Percentiles rank a stretch among this genome's conserved stretches.
phyloP scores from a whole-genome alignment of 345 rosid genomes.

The Salix udensis region DNA sequence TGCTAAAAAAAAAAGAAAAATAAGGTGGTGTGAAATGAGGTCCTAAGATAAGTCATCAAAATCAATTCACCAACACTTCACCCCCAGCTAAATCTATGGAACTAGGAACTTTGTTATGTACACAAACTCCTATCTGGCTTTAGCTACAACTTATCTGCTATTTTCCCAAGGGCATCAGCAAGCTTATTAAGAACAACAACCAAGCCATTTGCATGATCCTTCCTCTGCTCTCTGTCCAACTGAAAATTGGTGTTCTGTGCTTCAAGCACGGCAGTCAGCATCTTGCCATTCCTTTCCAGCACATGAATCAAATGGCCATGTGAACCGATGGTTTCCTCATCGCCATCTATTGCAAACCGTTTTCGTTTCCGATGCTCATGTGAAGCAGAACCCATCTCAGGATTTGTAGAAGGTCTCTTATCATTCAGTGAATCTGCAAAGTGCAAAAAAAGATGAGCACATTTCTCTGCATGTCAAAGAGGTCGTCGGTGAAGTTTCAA shows the following conservation, averaged over 20 bases:
- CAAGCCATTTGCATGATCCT: slow-evolving; percentile 58
- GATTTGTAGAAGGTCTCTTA: slow-evolving; percentile 37
- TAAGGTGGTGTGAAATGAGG: slow-evolving; percentile 3
- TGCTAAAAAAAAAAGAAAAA: neutral
- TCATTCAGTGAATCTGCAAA: slow-evolving; percentile 50
- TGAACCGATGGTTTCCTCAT: slow-evolving; percentile 40
- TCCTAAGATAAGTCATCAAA: slow-evolving; percentile 21
- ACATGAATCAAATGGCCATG: slow-evolving; percentile 54
- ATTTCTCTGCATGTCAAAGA: neutral
- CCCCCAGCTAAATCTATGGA: slow-evolving; percentile 17
- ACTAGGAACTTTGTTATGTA: slow-evolving; percentile 31
- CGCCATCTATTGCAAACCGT: slow-evolving; percentile 36
- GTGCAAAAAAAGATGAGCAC: neutral
- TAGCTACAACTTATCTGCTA: slow-evolving; percentile 79
- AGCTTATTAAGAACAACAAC: slow-evolving; percentile 81
- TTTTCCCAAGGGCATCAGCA: slow-evolving; percentile 78
- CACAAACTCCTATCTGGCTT: slow-evolving; percentile 25
- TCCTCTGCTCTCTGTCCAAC: slow-evolving; percentile 83
- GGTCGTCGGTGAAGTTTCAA: neutral
- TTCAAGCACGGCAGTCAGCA: slow-evolving; percentile 76
- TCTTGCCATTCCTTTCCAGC: slow-evolving; percentile 68
- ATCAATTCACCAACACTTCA: slow-evolving; percentile 18
- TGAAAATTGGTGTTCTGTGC: slow-evolving; percentile 64
- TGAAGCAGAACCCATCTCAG: slow-evolving; percentile 55
- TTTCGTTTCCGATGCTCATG: slow-evolving; percentile 72